These are phyloP conservation scores for Picea abies DNA, from an alignment of 83 land plant species.

Conservation along the genomic window DNA sequence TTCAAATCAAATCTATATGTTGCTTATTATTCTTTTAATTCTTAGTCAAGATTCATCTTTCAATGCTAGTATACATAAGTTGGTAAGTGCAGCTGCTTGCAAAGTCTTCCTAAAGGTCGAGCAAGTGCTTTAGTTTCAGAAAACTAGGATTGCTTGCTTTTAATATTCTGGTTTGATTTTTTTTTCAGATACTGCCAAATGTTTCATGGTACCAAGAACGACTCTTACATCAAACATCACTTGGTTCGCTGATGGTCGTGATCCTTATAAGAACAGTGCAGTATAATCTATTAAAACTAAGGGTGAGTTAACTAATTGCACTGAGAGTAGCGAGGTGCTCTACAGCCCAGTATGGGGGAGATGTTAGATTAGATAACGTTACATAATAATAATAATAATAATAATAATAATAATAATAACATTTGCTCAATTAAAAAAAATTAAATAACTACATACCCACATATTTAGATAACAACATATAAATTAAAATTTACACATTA, in stretches of 20 bases:
- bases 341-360: too few species aligned
- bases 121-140: background rate
- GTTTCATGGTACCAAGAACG: slow-evolving; percentile 69
- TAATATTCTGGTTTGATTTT: background rate
- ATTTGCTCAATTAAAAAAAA: too few species aligned
- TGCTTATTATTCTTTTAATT: slow-evolving; percentile 82
- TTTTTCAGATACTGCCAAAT: slow-evolving; percentile 60
- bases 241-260: slow-evolving; percentile 89
- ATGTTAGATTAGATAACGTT: too few species aligned
- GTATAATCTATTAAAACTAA: slow-evolving; percentile 79
- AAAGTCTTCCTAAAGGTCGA: background rate
- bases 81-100: slow-evolving; percentile 44
- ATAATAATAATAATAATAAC: too few species aligned
- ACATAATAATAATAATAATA: too few species aligned
- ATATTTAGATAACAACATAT: background rate
- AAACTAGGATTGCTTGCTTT: background rate
- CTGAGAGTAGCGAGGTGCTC: too few species aligned
- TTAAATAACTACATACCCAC: too few species aligned
- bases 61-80: slow-evolving; percentile 88
- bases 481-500: too few species aligned
- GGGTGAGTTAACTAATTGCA: slow-evolving; percentile 42
- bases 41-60: slow-evolving; percentile 94
- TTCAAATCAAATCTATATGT: slow-evolving; percentile 89
- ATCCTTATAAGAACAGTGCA: slow-evolving; percentile 85
- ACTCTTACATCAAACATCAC: slow-evolving; percentile 74